phyloP scores from a whole-genome alignment of 306 rosid genomes.

The Dicorynia guianensis region DNA sequence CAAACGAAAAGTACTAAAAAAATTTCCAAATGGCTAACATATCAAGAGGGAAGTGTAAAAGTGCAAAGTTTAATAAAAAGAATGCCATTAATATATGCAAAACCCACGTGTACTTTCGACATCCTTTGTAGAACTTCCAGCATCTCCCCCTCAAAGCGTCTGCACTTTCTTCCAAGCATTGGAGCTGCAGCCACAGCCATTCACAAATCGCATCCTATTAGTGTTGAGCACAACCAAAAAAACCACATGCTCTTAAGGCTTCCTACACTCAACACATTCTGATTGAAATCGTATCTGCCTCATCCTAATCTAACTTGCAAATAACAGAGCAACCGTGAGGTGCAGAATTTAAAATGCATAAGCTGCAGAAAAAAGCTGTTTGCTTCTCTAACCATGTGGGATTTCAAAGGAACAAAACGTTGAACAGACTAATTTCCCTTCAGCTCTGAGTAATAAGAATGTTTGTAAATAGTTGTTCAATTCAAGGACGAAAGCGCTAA shows the following conservation, averaged over 20 bases:
- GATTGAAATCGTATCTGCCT: background rate
- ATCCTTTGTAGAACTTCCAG: conserved; percentile 86
- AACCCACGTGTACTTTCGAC: conserved; percentile 93
- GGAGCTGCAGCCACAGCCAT: conserved; percentile 66
- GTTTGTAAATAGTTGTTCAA: background rate
- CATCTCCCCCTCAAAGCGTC: conserved; percentile 85
- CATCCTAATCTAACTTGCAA: conserved; percentile 7
- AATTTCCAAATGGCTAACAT: background rate
- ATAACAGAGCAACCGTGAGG: conserved; percentile 25
- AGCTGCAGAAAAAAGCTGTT: background rate
- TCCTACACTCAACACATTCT: too few species aligned
- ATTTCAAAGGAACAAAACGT: background rate
- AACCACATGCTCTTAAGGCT: background rate
- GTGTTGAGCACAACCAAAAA: background rate
- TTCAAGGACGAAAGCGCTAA: background rate
- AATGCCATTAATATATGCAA: conserved; percentile 21
- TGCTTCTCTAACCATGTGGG: background rate
- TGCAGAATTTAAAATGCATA: conserved; percentile 15
- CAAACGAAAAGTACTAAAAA: background rate
- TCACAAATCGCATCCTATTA: conserved; percentile 22
- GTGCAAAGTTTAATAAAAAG: conserved; percentile 13
- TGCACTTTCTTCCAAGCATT: conserved; percentile 82
- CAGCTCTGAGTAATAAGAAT: background rate
- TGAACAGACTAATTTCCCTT: background rate
- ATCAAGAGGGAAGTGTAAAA: background rate